These are phyloP conservation scores for Globisporangium perplexum DNA, from an alignment of 352 stramenopile species.

Conservation along the genomic window DNA sequence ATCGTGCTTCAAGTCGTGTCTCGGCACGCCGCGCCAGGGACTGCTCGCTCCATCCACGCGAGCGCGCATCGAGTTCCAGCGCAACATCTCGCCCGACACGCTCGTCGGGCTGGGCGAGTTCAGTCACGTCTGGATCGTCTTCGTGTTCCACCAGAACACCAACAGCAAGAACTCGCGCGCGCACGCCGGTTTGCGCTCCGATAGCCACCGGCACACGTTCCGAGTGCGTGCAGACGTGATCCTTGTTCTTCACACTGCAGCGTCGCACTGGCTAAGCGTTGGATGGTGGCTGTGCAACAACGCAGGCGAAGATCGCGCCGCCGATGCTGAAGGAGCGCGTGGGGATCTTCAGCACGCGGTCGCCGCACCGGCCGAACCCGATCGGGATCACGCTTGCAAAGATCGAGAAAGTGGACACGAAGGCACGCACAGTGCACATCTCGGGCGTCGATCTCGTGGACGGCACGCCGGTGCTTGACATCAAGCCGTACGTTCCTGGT, in stretches of 20 bases:
- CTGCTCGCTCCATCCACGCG: conserved; percentile 66
- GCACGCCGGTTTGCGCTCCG: conserved; percentile 51
- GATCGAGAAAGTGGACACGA: conserved; percentile 75
- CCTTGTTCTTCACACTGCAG: neutral
- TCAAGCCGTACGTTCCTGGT: conserved; percentile 97
- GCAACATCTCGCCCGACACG: conserved; percentile 72
- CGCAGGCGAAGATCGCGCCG: conserved; percentile 65
- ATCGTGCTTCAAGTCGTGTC: conserved; percentile 76
- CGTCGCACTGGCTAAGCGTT: too few species aligned
- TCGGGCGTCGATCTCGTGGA: conserved; percentile 92
- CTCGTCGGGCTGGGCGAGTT: conserved; percentile 70
- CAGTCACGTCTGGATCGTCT: conserved; percentile 87
- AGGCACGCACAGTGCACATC: conserved; percentile 61
- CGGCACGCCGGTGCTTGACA: conserved; percentile 96
- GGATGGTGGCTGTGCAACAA: neutral
- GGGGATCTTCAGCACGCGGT: conserved; percentile 95
- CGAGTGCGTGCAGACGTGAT: conserved; percentile 17
- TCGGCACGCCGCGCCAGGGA: conserved; percentile 72
- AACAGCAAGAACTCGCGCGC: conserved; percentile 78
- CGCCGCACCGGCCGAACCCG: conserved; percentile 96
- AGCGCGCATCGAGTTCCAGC: conserved; percentile 69
- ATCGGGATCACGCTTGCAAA: conserved; percentile 91
- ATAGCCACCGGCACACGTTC: conserved; percentile 76
- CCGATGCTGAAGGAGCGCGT: conserved; percentile 71
- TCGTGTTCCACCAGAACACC: conserved; percentile 89